Evolutionary conservation across 1,284 basidiomycete genomes (phyloP), one percentile per base, ranked within the genome.

Genomic region (Takashimella tepidaria): DNA sequence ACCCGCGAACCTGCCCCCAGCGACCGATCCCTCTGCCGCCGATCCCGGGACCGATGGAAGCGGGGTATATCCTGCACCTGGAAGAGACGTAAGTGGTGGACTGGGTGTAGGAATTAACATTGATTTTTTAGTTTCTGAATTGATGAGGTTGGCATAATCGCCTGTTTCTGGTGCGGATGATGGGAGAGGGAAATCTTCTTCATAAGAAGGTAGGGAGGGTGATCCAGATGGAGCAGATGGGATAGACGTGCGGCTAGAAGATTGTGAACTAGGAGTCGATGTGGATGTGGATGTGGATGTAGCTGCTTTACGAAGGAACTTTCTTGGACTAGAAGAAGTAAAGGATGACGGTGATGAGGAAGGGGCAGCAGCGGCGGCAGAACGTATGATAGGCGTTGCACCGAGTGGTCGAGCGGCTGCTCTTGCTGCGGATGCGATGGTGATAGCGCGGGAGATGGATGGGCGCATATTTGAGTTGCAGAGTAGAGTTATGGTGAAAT

Each of bases 81-180:
- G 64, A 22, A 58, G 55, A 12, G 47, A 37, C 22, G 57, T 57
- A 41, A 62, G 52, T 4, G 56, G 63, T 4, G 59, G 63, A 11
- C 50, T 55, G 3, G 54, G 51, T 19, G 50, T 50, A 23, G 52
- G 51, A 23, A 12, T 46, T 16, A 46, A 41, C 37, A 31, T 31
- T 23, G 37, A 46, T 16, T 19, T 21, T 45, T 22, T 23, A 49
- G 43, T 44, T 51, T 47, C 37, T 50, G 46, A 24, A 1, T 23
- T 16, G 3, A 25, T 41, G 23, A 61, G 43, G 25, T 55, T 50
- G 1, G 64, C 58, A 48, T 64, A 64, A 44, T 64, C 62, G 31
- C 53, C 56, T 19, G 61, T 64, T 31, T 48, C 51, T 24, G 58
- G 20, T 11, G 49, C 41, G 16, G n/a, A n/a, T 16, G 31, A 16